Base-by-base conservation (phyloP, 306 rosid genomes). In the Pyrus betulifolia region DNA sequence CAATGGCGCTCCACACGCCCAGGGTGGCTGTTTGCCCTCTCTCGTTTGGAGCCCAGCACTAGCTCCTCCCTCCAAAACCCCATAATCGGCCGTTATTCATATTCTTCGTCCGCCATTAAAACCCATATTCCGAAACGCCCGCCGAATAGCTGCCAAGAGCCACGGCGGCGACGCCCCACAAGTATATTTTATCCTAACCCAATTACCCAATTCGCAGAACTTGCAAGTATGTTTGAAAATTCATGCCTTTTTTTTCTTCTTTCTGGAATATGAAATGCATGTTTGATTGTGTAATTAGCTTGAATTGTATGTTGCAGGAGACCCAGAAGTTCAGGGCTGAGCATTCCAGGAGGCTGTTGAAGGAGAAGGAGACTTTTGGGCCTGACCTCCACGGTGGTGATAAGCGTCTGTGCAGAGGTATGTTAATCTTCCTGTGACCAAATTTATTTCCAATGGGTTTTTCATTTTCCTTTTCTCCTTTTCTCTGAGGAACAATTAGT, bases 361-460 rank as follows among this genome's bases (percentile, higher is more conserved):
- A 80, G 76, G 84, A 89, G 69, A 80, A 59, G 27, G 88, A 84
- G 30, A 89, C 81, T 35, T 93, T 90, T 59, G 94, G 93, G 19
- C 78, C 85, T 58, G 87, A 89, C 45, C 82, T 93, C 27, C 76
- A 57, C 46, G 73, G 73, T 21, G 92, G 92, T 88, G 33, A 46
- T 88, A 10, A 88, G 87, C 49, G 86, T 90, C 25, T 92, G 96
- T 58, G 72, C 84, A 30, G 80, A 88, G 97, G 96, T 88, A 67
- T 1, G 21, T 1, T 42, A 42, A 42, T 38, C 25, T 4, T 49
- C 33, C 63, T 14, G 11, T 19, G 13, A 46, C 13, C 23, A 75
- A 28, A 51, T 25, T 62, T 8, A 22, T 14, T 1, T 60, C 21
- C 2, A 51, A 49, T 1, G 21, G 55, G 21, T 46, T 12, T 46